Conservation (phyloP, 768 basidiomycete genomes). For the Mycena rosella region DNA sequence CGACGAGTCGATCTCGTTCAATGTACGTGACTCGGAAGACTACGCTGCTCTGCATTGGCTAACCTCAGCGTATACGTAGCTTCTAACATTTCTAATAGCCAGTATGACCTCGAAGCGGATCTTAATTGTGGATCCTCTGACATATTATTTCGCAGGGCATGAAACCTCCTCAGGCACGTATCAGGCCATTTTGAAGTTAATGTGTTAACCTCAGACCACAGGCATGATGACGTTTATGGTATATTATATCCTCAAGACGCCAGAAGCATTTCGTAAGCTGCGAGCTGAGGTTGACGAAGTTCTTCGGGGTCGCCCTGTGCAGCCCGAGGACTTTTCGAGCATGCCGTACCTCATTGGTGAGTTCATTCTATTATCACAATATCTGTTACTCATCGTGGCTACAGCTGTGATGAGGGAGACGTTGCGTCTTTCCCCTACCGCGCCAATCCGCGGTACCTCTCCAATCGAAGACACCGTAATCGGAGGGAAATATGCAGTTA, state of each 20-base stretch:
- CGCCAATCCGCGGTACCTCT: conserved; percentile 50
- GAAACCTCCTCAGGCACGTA: conserved; percentile 41
- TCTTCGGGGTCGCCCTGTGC: conserved; percentile 52
- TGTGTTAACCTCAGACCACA: conserved; percentile 8
- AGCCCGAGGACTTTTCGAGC: conserved; percentile 53
- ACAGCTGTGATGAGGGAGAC: conserved; percentile 56
- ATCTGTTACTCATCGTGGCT: too few species aligned
- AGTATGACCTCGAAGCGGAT: conserved; percentile 39
- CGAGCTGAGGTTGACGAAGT: conserved; percentile 62
- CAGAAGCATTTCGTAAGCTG: conserved; percentile 55
- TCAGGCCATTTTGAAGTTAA: too few species aligned
- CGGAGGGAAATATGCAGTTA: conserved; percentile 55
- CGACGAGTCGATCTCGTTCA: conserved; percentile 56
- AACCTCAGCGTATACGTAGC: conserved; percentile 41
- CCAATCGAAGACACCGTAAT: conserved; percentile 52
- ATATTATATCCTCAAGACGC: conserved; percentile 58
- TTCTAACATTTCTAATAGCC: conserved; percentile 65
- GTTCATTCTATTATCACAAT: too few species aligned
- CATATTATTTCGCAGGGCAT: conserved; percentile 33
- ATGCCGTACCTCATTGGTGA: conserved; percentile 56
- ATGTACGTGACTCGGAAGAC: conserved; percentile 45
- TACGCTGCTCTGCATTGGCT: too few species aligned
- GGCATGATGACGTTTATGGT: conserved; percentile 56
- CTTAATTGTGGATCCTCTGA: too few species aligned
- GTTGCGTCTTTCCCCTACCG: conserved; percentile 53